Conservation (phyloP, 2,329 filamentous ascomycete genomes). For the Thermomyces lanuginosus region DNA sequence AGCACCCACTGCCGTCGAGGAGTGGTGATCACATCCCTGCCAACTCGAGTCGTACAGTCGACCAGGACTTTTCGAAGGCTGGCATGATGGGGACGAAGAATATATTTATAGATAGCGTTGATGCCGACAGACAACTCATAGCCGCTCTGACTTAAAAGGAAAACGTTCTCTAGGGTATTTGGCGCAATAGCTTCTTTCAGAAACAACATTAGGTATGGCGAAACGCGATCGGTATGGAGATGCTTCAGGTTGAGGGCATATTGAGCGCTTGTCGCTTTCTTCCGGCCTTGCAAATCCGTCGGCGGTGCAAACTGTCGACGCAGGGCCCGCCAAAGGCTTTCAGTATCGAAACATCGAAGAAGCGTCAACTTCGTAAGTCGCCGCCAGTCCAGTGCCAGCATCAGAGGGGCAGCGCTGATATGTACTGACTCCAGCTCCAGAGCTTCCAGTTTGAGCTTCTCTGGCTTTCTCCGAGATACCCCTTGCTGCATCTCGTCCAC, state of each 20-base stretch:
- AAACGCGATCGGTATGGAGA: slow-evolving; percentile 59
- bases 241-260: slow-evolving; percentile 53
- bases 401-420: slow-evolving; percentile 55
- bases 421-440: slow-evolving; percentile 61
- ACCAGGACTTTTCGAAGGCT: slow-evolving; percentile 60
- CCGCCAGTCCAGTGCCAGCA: slow-evolving; percentile 59
- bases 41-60: too few species aligned
- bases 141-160: slow-evolving; percentile 50
- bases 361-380: slow-evolving; percentile 55
- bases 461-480: not conserved
- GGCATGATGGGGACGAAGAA: slow-evolving; percentile 51
- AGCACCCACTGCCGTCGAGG: slow-evolving; percentile 55
- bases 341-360: slow-evolving; percentile 55
- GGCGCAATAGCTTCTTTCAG: slow-evolving; percentile 62
- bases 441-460: slow-evolving; percentile 48
- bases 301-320: slow-evolving; percentile 43
- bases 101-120: slow-evolving; percentile 53
- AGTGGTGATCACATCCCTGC: too few species aligned
- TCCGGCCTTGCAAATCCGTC: too few species aligned
- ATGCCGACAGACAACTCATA: slow-evolving; percentile 46
- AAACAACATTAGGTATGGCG: slow-evolving; percentile 52
- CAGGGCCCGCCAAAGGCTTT: slow-evolving; percentile 58
- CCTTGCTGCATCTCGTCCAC: slow-evolving; percentile 2
- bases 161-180: slow-evolving; percentile 63
- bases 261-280: slow-evolving; percentile 1